Percentiles rank a stretch among this genome's conserved stretches.
These are phyloP conservation scores for Tolypocladium ovalisporum DNA, from an alignment of 2,329 filamentous ascomycete genomes.

Conservation along the genomic window DNA sequence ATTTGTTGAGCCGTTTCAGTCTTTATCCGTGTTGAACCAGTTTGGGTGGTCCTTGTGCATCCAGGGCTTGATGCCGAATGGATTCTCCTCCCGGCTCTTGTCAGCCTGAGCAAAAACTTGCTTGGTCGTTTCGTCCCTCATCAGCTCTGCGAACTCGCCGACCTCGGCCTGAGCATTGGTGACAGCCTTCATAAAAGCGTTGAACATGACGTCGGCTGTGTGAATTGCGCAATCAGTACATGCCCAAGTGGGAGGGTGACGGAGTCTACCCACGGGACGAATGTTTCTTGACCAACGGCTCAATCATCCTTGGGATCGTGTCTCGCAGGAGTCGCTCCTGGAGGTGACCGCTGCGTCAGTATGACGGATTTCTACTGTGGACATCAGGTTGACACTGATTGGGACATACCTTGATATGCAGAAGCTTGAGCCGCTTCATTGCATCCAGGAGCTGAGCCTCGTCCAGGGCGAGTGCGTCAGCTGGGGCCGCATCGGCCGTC, in stretches of 20 bases:
- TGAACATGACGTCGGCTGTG: slow-evolving; percentile 39
- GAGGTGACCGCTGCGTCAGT: slow-evolving; percentile 8
- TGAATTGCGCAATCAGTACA: slow-evolving; percentile 1
- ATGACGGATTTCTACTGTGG: background rate
- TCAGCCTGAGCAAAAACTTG: slow-evolving; percentile 40
- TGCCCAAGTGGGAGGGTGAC: background rate
- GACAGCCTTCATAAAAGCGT: slow-evolving; percentile 36
- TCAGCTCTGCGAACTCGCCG: slow-evolving; percentile 35
- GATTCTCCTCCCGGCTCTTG: slow-evolving; percentile 42
- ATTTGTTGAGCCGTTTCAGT: slow-evolving; percentile 4
- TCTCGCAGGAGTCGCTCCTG: slow-evolving; percentile 24
- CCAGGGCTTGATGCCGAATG: slow-evolving; percentile 48
- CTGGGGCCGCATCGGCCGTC: background rate
- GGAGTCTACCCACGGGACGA: slow-evolving; percentile 34
- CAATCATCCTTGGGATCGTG: slow-evolving; percentile 27
- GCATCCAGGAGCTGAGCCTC: slow-evolving; percentile 39
- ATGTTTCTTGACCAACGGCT: slow-evolving; percentile 38
- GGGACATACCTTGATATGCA: slow-evolving; percentile 40
- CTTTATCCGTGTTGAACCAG: slow-evolving; percentile 34
- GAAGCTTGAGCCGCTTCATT: slow-evolving; percentile 38
- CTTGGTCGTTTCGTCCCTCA: slow-evolving; percentile 33
- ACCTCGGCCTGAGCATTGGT: slow-evolving; percentile 38
- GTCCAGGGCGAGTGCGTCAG: slow-evolving; percentile 24
- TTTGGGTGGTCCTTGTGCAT: slow-evolving; percentile 46
- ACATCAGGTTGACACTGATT: background rate